A percentile compares a stretch with the other conserved stretches of the same genome.
phyloP scores from a whole-genome alignment of 2,329 filamentous ascomycete species.

The Magnaporthiopsis rhizophila region DNA sequence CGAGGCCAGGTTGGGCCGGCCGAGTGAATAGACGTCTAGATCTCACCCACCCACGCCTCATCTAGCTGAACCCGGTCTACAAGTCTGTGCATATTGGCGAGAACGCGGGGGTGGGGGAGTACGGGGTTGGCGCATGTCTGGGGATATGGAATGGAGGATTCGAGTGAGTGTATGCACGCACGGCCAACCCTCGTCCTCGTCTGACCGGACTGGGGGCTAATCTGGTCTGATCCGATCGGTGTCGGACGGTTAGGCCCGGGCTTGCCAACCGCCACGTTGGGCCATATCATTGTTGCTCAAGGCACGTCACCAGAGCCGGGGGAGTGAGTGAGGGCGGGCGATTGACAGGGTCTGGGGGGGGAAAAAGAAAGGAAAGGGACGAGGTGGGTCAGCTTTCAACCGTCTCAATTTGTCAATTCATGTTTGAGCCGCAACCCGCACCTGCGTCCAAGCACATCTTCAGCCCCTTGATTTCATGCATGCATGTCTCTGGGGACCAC shows the following conservation, averaged over 20 bases:
- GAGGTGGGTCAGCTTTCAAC: not conserved
- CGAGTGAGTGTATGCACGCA: not conserved
- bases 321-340: not conserved
- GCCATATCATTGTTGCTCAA: too few relatives aligned
- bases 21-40: not conserved
- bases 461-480: slow-evolving; percentile 6
- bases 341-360: not conserved
- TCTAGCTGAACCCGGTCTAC: not conserved
- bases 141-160: not conserved
- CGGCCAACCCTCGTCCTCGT: not conserved
- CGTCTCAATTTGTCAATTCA: slow-evolving; percentile 6
- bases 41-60: not conserved
- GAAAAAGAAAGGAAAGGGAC: not conserved
- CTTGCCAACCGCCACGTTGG: not conserved
- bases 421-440: slow-evolving; percentile 1
- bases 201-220: too few relatives aligned
- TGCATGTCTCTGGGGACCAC: not conserved
- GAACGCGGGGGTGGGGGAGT: not conserved
- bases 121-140: not conserved
- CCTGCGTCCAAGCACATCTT: not conserved
- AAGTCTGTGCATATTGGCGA: not conserved
- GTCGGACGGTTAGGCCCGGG: not conserved
- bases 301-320: not conserved
- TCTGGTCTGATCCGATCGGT: not conserved
- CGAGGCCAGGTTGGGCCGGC: not conserved